A percentile compares a stretch with the other conserved stretches of the same genome.
phyloP scores from a whole-genome alignment of 2,329 filamentous ascomycete genomes.

The Penicillium sp. region DNA sequence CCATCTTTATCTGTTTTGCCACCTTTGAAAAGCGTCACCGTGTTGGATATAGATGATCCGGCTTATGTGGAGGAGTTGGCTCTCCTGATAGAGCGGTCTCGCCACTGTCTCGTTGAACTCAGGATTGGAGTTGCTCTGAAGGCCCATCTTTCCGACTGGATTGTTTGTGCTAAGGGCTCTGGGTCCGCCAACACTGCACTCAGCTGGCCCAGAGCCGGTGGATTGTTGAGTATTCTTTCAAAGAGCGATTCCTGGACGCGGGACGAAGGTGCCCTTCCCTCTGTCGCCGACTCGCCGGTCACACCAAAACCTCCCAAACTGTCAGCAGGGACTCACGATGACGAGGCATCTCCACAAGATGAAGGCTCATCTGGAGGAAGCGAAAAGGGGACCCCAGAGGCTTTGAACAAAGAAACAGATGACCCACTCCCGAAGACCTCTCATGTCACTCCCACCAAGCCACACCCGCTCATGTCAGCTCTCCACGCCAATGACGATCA shows the following conservation, averaged over 20 bases:
- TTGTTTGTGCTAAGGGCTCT: slow-evolving; percentile 22
- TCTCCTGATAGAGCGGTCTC: slow-evolving; percentile 72
- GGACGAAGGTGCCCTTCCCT: not conserved
- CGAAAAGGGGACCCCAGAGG: not conserved
- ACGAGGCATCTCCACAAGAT: not conserved
- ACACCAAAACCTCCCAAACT: slow-evolving; percentile 6
- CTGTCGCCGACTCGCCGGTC: not conserved
- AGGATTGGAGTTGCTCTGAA: slow-evolving; percentile 69
- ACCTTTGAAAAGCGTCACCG: slow-evolving; percentile 72
- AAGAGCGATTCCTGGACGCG: slow-evolving; percentile 8
- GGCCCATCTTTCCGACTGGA: slow-evolving; percentile 31
- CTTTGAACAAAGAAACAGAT: not conserved
- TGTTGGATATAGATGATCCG: slow-evolving; percentile 81
- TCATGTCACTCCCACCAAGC: slow-evolving; percentile 2
- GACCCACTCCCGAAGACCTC: not conserved
- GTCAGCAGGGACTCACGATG: not conserved
- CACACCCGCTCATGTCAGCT: slow-evolving; percentile 3
- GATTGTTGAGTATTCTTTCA: slow-evolving; percentile 38
- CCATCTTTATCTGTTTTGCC: slow-evolving; percentile 80
- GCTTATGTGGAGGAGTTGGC: slow-evolving; percentile 83
- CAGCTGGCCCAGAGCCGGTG: slow-evolving; percentile 39
- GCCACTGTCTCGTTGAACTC: slow-evolving; percentile 68
- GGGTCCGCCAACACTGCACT: slow-evolving; percentile 11
- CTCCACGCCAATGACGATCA: slow-evolving; percentile 40
- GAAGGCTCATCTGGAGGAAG: not conserved